Evolutionary conservation across 163 green algal genomes (phyloP).

Genomic region (Scenedesmus sp.): DNA sequence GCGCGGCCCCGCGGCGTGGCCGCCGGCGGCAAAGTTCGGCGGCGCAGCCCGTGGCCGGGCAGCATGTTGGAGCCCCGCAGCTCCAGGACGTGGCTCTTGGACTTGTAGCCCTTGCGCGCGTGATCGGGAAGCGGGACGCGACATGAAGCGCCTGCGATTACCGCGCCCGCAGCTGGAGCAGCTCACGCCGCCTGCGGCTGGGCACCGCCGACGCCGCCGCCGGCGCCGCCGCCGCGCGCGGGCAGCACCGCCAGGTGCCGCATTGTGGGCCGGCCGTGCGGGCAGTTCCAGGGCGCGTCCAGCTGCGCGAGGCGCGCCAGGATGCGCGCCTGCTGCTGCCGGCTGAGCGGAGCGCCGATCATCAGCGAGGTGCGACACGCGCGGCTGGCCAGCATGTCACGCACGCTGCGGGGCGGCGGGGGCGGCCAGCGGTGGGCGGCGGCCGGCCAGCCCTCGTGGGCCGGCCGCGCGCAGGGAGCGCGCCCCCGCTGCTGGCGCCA

Average conservation of each 20-base stretch:
- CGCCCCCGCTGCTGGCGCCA: background rate
- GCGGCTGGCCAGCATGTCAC: constrained; percentile 90
- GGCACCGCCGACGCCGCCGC: no score
- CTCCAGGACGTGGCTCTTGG: constrained; percentile 24
- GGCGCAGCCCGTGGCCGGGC: no score
- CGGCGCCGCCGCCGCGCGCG: no score
- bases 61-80: constrained; percentile 21
- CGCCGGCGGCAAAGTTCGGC: no score
- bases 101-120: constrained; percentile 32
- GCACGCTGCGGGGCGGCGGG: constrained; percentile 65
- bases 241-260: constrained; percentile 86
- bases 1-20: no score
- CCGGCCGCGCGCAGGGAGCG: background rate
- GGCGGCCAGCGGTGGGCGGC: no score
- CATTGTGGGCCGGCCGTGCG: constrained; percentile 98
- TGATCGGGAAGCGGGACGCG: no score
- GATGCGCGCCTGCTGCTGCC: constrained; percentile 65
- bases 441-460: background rate
- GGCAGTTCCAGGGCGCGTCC: constrained; percentile 96
- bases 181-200: no score
- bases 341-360: constrained; percentile 87
- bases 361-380: constrained; percentile 96
- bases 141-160: no score
- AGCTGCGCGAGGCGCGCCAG: constrained; percentile 80
- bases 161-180: no score